These are phyloP conservation scores for Colletotrichum caudatum DNA, from an alignment of 2,329 filamentous ascomycete species.

Conservation along the genomic window DNA sequence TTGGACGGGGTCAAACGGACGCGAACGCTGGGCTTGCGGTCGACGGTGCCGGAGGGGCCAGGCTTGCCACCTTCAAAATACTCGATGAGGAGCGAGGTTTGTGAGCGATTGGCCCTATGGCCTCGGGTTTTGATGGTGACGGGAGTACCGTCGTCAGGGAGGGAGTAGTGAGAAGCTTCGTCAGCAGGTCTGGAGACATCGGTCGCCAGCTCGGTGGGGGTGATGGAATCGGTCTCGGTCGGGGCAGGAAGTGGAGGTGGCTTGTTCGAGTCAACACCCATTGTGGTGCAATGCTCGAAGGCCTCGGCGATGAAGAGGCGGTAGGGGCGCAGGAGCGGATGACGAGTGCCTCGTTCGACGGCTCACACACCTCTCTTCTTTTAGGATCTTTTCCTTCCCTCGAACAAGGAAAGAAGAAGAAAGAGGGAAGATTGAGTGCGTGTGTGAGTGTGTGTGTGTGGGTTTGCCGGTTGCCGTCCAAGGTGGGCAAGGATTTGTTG, in stretches of 20 bases:
- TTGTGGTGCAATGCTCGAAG: conserved; percentile 52
- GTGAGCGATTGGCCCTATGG: conserved; percentile 72
- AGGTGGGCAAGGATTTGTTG: conserved; percentile 41
- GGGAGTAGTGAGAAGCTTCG: conserved; percentile 80
- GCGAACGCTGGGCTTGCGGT: conserved; percentile 84
- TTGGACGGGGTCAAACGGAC: conserved; percentile 84
- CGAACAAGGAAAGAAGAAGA: conserved; percentile 37
- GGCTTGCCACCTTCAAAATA: conserved; percentile 88
- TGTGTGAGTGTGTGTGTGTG: conserved; percentile 29
- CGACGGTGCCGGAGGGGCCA: conserved; percentile 62
- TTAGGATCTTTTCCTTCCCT: conserved; percentile 33
- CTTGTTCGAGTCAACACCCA: conserved; percentile 68
- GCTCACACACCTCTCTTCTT: conserved; percentile 37
- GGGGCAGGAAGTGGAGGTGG: conserved; percentile 80
- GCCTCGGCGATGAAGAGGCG: conserved; percentile 35
- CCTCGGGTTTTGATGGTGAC: conserved; percentile 88
- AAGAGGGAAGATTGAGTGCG: conserved; percentile 32
- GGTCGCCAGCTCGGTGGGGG: conserved; percentile 73
- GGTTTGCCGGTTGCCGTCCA: conserved; percentile 33
- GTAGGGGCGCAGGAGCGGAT: conserved; percentile 32
- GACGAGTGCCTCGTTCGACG: conserved; percentile 38
- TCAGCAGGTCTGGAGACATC: conserved; percentile 77
- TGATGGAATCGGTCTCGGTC: conserved; percentile 77
- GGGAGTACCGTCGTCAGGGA: conserved; percentile 88
- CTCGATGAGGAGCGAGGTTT: conserved; percentile 93